A percentile compares a stretch with the other conserved stretches of the same genome.
phyloP scores from a whole-genome alignment of 768 basidiomycete species.

The Symmetrospora coprosmae region DNA sequence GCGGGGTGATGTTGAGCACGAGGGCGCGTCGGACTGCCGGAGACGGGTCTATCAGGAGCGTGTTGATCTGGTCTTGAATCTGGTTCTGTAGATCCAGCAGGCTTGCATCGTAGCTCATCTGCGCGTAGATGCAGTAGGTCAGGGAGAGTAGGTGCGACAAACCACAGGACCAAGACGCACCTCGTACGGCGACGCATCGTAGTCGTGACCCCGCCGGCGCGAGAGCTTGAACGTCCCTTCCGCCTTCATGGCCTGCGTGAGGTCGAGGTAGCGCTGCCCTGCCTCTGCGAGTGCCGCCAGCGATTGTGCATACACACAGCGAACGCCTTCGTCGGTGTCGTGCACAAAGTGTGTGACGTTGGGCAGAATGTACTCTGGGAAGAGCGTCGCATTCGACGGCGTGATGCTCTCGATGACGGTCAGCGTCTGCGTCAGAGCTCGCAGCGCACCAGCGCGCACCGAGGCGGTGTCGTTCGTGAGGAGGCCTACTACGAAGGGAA shows the following conservation, averaged over 20 bases:
- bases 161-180: no score
- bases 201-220: constrained; percentile 57
- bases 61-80: constrained; percentile 53
- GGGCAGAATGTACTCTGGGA: constrained; percentile 90
- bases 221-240: constrained; percentile 61
- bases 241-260: constrained; percentile 77
- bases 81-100: constrained; percentile 69
- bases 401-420: constrained; percentile 35
- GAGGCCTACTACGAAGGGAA: constrained; percentile 80
- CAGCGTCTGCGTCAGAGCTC: constrained; percentile 70
- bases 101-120: constrained; percentile 83
- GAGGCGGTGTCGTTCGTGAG: constrained; percentile 68
- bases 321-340: constrained; percentile 70
- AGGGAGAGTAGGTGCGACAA: no score
- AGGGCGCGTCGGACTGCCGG: constrained; percentile 83
- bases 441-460: constrained; percentile 64
- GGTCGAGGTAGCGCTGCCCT: constrained; percentile 74
- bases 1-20: constrained; percentile 65
- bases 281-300: constrained; percentile 73
- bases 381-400: constrained; percentile 47
- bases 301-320: constrained; percentile 68
- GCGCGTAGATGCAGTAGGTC: no score
- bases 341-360: constrained; percentile 67
- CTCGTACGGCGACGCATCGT: constrained; percentile 60
- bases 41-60: constrained; percentile 75